phyloP scores from a whole-genome alignment of 176 grass and related monocot species.

The Urochloa ruziziensis region DNA sequence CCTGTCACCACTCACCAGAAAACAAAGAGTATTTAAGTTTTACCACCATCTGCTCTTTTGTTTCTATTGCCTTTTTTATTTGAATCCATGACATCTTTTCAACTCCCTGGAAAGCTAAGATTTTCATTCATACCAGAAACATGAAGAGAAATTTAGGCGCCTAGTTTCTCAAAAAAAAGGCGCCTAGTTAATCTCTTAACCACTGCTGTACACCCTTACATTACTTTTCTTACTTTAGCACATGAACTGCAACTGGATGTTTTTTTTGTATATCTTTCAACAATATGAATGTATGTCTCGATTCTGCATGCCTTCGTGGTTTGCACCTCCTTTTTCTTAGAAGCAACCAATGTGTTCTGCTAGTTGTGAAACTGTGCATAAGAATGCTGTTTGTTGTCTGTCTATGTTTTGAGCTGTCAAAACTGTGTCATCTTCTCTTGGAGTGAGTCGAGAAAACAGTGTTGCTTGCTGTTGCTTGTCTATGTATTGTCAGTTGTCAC shows the following conservation, averaged over 20 bases:
- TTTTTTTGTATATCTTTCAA: background rate
- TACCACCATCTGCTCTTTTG: background rate
- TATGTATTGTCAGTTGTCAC: background rate
- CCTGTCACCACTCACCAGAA: background rate
- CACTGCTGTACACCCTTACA: background rate
- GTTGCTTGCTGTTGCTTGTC: constrained; percentile 3
- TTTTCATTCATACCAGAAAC: background rate
- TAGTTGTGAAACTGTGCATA: background rate
- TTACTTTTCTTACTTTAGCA: background rate
- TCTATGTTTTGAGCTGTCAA: background rate
- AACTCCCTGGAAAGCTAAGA: background rate
- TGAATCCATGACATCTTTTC: background rate
- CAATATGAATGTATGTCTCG: background rate
- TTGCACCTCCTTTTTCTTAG: background rate
- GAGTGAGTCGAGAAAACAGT: background rate
- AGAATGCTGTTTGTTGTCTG: background rate
- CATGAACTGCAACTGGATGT: background rate
- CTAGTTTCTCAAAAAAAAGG: too few relatives aligned
- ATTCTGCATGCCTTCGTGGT: background rate
- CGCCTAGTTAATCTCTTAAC: background rate
- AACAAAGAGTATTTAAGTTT: background rate
- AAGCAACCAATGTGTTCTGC: background rate
- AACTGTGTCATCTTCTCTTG: background rate
- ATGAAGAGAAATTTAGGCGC: background rate
- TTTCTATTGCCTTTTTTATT: background rate